phyloP scores from a whole-genome alignment of 2,329 filamentous ascomycete species.

The Geosmithia morbida region DNA sequence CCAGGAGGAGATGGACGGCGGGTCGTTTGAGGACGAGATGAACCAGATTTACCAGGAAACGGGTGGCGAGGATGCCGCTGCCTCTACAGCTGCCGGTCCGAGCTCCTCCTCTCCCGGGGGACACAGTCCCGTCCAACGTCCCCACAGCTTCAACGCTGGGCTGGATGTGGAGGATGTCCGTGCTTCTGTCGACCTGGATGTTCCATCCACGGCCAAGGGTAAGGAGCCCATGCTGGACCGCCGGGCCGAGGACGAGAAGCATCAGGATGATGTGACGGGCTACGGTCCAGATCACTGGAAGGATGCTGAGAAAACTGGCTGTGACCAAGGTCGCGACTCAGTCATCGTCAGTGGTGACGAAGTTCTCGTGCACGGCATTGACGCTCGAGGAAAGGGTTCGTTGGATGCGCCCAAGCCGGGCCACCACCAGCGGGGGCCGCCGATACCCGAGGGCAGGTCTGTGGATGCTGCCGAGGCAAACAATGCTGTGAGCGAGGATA shows the following conservation, averaged over 20 bases:
- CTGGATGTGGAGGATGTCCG: constrained; percentile 30
- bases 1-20: constrained; percentile 42
- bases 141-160: constrained; percentile 60
- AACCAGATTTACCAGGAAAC: constrained; percentile 44
- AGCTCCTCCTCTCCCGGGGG: constrained; percentile 9
- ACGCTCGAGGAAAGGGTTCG: constrained; percentile 49
- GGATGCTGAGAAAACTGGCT: constrained; percentile 42
- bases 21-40: constrained; percentile 44
- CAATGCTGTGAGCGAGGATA: constrained; percentile 20
- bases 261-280: constrained; percentile 65
- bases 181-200: constrained; percentile 18
- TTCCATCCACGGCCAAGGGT: constrained; percentile 5
- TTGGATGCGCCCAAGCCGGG: constrained; percentile 26
- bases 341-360: constrained; percentile 54
- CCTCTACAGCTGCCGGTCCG: constrained; percentile 1
- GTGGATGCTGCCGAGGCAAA: constrained; percentile 15
- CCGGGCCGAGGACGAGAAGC: constrained; percentile 42
- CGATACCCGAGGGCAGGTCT: constrained; percentile 4
- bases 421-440: constrained; percentile 14
- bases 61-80: constrained; percentile 1
- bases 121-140: constrained; percentile 4
- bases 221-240: constrained; percentile 10
- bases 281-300: constrained; percentile 66
- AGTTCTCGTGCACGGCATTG: constrained; percentile 50
- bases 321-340: constrained; percentile 56